phyloP scores from a whole-genome alignment of 257 asterid species.

The Solanum habrochaites region DNA sequence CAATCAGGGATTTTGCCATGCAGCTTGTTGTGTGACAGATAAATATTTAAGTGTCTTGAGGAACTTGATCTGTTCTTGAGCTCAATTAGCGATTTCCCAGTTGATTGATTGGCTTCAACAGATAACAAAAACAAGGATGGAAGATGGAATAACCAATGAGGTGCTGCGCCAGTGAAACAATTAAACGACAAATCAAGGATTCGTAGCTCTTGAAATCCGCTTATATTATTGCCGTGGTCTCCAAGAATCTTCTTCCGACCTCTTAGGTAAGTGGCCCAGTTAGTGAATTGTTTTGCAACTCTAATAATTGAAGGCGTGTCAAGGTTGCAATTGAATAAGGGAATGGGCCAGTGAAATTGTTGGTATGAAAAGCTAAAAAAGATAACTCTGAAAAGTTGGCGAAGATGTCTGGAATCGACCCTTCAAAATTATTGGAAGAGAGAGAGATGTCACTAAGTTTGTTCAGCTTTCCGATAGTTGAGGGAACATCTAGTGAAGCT shows the following conservation, averaged over 20 bases:
- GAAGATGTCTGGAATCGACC: not conserved
- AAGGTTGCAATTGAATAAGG: not conserved
- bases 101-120: not conserved
- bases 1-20: not conserved
- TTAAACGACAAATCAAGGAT: rapidly evolving
- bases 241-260: too few relatives aligned
- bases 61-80: not conserved
- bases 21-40: not conserved
- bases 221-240: not conserved
- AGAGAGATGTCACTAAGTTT: not conserved
- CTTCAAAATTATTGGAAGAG: not conserved
- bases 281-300: not conserved
- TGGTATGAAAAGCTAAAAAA: rapidly evolving
- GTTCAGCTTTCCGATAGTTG: not conserved
- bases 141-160: not conserved
- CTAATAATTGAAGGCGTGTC: rapidly evolving
- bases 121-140: not conserved
- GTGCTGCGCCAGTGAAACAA: not conserved
- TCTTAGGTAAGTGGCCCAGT: not conserved
- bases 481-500: not conserved
- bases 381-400: not conserved
- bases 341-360: not conserved
- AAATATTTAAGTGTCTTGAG: not conserved
- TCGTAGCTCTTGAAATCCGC: not conserved
- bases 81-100: not conserved